A percentile compares a stretch with the other conserved stretches of the same genome.
These are phyloP conservation scores for Fusarium buharicum DNA, from an alignment of 2,329 filamentous ascomycete species.

Conservation along the genomic window DNA sequence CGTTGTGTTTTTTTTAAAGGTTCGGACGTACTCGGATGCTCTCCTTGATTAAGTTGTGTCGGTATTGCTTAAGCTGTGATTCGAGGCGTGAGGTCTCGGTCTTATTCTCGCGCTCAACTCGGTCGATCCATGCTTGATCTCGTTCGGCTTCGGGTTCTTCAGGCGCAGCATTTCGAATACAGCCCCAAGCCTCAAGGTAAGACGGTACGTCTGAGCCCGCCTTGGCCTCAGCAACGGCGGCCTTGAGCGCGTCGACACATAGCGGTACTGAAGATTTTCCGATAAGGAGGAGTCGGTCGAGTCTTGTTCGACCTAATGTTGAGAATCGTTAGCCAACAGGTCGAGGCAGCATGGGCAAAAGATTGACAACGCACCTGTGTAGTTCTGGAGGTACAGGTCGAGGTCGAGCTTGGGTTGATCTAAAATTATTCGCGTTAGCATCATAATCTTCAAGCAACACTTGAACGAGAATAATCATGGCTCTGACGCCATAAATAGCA, in stretches of 20 bases:
- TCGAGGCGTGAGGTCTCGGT: constrained; percentile 81
- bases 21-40: constrained; percentile 76
- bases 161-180: constrained; percentile 71
- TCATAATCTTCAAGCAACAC: neutral
- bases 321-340: constrained; percentile 17
- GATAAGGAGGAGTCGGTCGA: constrained; percentile 84
- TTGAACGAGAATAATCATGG: constrained; percentile 3
- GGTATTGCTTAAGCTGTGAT: constrained; percentile 87
- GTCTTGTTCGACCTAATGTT: constrained; percentile 76
- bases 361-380: constrained; percentile 69
- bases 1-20: too few species aligned
- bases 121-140: constrained; percentile 81
- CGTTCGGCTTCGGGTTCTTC: constrained; percentile 72
- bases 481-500: constrained; percentile 2
- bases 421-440: constrained; percentile 50
- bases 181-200: constrained; percentile 76
- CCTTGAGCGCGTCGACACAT: constrained; percentile 80
- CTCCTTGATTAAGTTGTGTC: constrained; percentile 97
- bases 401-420: constrained; percentile 89
- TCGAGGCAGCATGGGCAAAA: neutral
- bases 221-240: constrained; percentile 81
- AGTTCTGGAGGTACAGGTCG: constrained; percentile 90
- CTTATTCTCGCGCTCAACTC: constrained; percentile 72
- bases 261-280: constrained; percentile 81
- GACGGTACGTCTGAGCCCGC: constrained; percentile 75